Evolutionary conservation across 2,329 filamentous ascomycete genomes (phyloP), one percentile per base, ranked within the genome.

Genomic region (Fusarium domesticum): DNA sequence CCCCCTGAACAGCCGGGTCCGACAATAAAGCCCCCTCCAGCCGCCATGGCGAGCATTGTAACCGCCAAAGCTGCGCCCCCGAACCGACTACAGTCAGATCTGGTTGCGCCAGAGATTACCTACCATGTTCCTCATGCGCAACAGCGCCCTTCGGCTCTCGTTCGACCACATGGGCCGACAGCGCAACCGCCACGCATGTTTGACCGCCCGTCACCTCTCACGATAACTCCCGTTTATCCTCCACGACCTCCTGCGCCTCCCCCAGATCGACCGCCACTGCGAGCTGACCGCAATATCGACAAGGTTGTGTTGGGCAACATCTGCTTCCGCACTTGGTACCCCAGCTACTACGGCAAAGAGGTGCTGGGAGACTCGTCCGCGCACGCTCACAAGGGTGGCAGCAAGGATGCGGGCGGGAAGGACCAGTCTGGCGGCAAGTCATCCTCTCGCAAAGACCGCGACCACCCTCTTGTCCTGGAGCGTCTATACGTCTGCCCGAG

Each of bases 271-370:
- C 59, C 66, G 1, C 67, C 70, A 6, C 69, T 66, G 1, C 66
- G 68, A 28, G 63, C 75, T 8, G 83, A 86, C 56, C 86, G 87
- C 45, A 96, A 95, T 64, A 85, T 96, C 53, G 82, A 89, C 62
- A 87, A 89, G 63, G 88, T 96, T 39, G 84, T 95, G 42, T 75
- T 96, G 49, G 92, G 91, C 5, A 82, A 90, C 58, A 75, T 93
- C 23, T 82, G 84, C 58, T 95, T 96, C 70, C 83, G 84, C 58
- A 87, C 91, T 3, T 96, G 91, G 90, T 96, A 93, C 65, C 89
- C 90, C 6, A 95, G 89, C 14, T 93, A 91, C 66, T 96, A 96
- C 65, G 75, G 74, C 70, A 95, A 80, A 73, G 90, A 84, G 43
- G 71, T 83, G 6, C 67, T 84, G 5, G 79, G 78, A 11, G 77